Conservation (phyloP, 106 monocot genomes). For the Amphibolis antarctica region DNA sequence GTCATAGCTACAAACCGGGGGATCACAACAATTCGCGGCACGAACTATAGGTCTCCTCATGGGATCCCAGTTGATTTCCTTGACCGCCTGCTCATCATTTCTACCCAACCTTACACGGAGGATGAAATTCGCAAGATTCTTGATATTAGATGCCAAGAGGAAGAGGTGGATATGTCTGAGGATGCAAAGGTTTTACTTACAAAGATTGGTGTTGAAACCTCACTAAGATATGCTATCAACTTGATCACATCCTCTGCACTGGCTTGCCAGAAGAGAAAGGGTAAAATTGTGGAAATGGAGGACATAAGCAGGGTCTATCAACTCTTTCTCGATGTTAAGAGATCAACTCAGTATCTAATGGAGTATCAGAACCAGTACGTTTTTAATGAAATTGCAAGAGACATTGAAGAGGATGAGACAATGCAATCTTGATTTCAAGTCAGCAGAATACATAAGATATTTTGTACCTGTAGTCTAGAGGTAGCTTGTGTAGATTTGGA, state of each 20-base stretch:
- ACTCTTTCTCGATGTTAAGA: constrained; percentile 88
- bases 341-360: constrained; percentile 88
- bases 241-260: constrained; percentile 74
- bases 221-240: constrained; percentile 77
- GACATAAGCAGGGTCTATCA: constrained; percentile 81
- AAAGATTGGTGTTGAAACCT: constrained; percentile 82
- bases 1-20: constrained; percentile 71
- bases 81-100: constrained; percentile 75
- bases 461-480: neutral
- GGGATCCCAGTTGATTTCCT: constrained; percentile 98
- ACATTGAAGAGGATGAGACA: constrained; percentile 33
- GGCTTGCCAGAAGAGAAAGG: constrained; percentile 70
- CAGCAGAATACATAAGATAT: neutral
- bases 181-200: constrained; percentile 68
- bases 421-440: constrained; percentile 39
- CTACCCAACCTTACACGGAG: constrained; percentile 71
- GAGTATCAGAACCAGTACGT: constrained; percentile 91
- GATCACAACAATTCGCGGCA: constrained; percentile 86
- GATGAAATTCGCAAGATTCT: constrained; percentile 77
- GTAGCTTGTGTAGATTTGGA: neutral
- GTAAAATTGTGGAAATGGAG: constrained; percentile 84
- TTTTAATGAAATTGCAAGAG: constrained; percentile 62
- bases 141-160: constrained; percentile 82
- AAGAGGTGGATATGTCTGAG: constrained; percentile 86
- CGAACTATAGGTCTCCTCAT: constrained; percentile 75